Evolutionary conservation across 169 alveolate species (phyloP), one percentile per base, ranked within the genome.

Genomic region (Perkinsus chesapeaki): DNA sequence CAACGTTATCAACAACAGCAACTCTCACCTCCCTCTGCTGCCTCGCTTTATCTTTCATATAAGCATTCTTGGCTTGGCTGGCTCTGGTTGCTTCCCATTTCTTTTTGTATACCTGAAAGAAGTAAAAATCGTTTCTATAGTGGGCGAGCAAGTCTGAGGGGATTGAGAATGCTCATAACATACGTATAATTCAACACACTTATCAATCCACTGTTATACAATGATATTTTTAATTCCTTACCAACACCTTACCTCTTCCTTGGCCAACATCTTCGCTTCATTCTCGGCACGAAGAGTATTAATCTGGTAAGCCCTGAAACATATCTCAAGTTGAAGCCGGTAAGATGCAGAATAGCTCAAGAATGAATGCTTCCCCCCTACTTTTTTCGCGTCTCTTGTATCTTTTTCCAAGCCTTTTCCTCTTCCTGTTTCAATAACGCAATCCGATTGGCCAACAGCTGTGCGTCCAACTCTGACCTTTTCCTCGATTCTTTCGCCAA

Each of bases 401-500:
- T 96, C 92, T 96, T 96, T 94, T 95, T 96, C 96, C 96, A 94
- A n/a, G 98, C 97, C 82, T 95, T 94, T 91, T 95, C 96, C 93
- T 96, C 98, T 93, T 96, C 98, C 82, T 93, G 96, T 95, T 96
- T 96, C 39, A 95, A 91, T 9, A 96, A 93, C 0, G 96, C 96
- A 19, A 96, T 96, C 92, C 98, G 96, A 92, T 96, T 96, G 0
- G 96, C 96, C 34, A 96, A 94, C 39, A 96, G 95, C 92, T 95
- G 95, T 7, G 96, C 98, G 73, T 96, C 98, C 31, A 95, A 96
- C 60, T 96, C 98, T 0, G 97, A 97, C 47, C 94, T 93, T 92
- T 94, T 95, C 31, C 97, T 92, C 48, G 93, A 90, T 39, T 94
- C 94, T 93, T 94, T 95, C 27, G 96, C 97, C 31, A 60, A 1